A percentile compares a stretch with the other conserved stretches of the same genome.
Conservation (phyloP, 352 stramenopile genomes). For the Nothophytophthora sp. region DNA sequence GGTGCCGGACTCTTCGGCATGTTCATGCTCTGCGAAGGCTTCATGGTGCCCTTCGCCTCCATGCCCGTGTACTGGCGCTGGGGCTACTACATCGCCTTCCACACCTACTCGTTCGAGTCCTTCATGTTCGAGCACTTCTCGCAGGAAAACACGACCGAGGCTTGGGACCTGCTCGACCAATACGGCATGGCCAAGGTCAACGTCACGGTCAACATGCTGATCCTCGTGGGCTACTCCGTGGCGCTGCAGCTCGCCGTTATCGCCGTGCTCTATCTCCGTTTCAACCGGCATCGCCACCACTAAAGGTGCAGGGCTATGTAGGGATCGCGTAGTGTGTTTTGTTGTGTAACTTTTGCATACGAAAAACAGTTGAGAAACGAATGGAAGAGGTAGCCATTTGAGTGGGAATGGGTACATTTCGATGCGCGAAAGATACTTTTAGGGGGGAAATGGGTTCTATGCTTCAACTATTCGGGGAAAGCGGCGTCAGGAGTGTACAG, state of each 20-base stretch:
- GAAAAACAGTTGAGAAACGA: too few species aligned
- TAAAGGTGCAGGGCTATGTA: too few species aligned
- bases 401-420: too few species aligned
- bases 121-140: slow-evolving; percentile 89
- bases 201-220: slow-evolving; percentile 53
- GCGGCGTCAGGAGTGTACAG: too few species aligned
- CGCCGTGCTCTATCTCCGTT: slow-evolving; percentile 37
- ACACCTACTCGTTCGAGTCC: slow-evolving; percentile 85
- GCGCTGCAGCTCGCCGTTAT: slow-evolving; percentile 55
- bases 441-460: too few species aligned
- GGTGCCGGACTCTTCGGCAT: slow-evolving; percentile 83
- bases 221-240: slow-evolving; percentile 49
- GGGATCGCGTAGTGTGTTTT: too few species aligned
- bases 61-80: slow-evolving; percentile 83
- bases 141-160: slow-evolving; percentile 15
- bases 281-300: slow-evolving; percentile 32
- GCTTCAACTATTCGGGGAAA: too few species aligned
- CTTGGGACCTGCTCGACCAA: slow-evolving; percentile 29
- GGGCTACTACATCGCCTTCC: slow-evolving; percentile 88
- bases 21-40: slow-evolving; percentile 89
- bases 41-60: slow-evolving; percentile 65
- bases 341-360: too few species aligned
- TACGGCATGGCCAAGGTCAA: slow-evolving; percentile 69
- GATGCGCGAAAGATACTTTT: too few species aligned
- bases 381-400: too few species aligned